Percentiles rank a stretch among this genome's conserved stretches.
These are phyloP conservation scores for Auricularia sp. DNA, from an alignment of 768 basidiomycete species.

Conservation along the genomic window DNA sequence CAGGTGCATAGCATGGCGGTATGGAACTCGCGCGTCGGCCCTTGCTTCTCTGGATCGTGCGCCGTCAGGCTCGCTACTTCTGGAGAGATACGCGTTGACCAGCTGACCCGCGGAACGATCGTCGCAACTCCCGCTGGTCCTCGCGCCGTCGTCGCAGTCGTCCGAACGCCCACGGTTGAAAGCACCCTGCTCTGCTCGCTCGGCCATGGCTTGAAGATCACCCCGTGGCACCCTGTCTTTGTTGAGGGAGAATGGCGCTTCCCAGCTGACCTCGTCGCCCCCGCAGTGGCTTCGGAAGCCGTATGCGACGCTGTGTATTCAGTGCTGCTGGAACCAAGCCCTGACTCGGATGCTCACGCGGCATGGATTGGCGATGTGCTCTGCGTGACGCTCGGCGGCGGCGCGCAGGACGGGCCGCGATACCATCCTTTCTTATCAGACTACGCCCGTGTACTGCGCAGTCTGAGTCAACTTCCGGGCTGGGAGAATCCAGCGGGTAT, in stretches of 20 bases:
- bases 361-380: constrained; percentile 6
- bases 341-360: constrained; percentile 7
- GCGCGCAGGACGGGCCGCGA: constrained; percentile 6
- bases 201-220: constrained; percentile 7
- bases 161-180: constrained; percentile 4
- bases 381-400: background rate
- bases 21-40: constrained; percentile 9
- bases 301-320: constrained; percentile 9
- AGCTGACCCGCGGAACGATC: constrained; percentile 1
- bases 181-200: constrained; percentile 4
- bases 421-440: constrained; percentile 10
- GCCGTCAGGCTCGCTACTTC: constrained; percentile 3
- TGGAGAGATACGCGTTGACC: background rate
- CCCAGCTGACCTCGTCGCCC: constrained; percentile 8
- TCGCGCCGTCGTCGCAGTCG: constrained; percentile 2
- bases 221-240: constrained; percentile 13
- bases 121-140: constrained; percentile 8
- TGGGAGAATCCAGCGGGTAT: background rate
- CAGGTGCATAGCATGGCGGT: constrained; percentile 3
- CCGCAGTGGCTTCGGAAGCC: background rate
- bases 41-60: constrained; percentile 10
- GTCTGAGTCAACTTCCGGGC: constrained; percentile 2
- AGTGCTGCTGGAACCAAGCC: constrained; percentile 8
- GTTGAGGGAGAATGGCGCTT: constrained; percentile 10
- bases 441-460: constrained; percentile 5